A percentile compares a stretch with the other conserved stretches of the same genome.
Conservation (phyloP, 1,284 basidiomycete species). For the Ustilago lituana region DNA sequence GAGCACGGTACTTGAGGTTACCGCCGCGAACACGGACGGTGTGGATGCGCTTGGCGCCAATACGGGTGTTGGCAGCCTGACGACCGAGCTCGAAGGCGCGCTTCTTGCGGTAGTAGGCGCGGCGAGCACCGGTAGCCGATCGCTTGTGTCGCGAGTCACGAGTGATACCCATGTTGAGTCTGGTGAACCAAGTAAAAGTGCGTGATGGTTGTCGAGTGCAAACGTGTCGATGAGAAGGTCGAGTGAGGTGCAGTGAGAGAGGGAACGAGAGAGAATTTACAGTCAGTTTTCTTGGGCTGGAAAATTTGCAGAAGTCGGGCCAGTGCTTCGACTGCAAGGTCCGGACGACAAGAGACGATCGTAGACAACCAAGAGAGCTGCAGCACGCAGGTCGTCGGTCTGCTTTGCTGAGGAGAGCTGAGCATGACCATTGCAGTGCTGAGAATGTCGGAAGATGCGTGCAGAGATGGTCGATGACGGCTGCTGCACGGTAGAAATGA, state of each 20-base stretch:
- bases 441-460: neutral
- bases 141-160: conserved; percentile 68
- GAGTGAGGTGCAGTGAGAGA: conserved; percentile 2
- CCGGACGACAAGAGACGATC: conserved; percentile 1
- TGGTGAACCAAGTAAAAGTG: conserved; percentile 5
- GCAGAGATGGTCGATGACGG: too few relatives aligned
- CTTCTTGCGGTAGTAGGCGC: conserved; percentile 67
- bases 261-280: conserved; percentile 2
- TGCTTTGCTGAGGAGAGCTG: too few relatives aligned
- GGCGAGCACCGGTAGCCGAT: conserved; percentile 65
- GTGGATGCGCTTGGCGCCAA: conserved; percentile 67
- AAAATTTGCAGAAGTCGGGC: neutral
- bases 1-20: conserved; percentile 67
- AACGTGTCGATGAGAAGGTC: neutral
- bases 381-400: too few relatives aligned
- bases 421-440: too few relatives aligned
- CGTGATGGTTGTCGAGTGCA: neutral
- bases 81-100: conserved; percentile 66
- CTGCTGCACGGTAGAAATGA: too few relatives aligned
- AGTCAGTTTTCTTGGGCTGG: conserved; percentile 8
- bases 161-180: conserved; percentile 67
- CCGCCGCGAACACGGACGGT: conserved; percentile 66
- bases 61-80: conserved; percentile 67
- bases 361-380: too few relatives aligned
- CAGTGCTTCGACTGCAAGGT: neutral